Base-by-base conservation (phyloP, 306 rosid species). In the Lathyrus sativus region DNA sequence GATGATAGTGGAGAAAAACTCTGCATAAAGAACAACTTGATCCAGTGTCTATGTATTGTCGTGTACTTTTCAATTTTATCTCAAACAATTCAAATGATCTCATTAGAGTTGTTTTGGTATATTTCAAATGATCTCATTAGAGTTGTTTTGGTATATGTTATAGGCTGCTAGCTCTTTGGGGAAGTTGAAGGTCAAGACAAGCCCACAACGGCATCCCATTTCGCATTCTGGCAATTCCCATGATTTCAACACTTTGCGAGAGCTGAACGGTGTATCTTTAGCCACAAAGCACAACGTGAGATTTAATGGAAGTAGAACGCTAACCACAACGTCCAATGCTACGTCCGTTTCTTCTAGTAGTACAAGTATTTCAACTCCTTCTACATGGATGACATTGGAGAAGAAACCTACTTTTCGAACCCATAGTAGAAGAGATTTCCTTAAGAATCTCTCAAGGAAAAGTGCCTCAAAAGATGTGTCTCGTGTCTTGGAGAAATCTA, bases 351-450 rank as follows among this genome's bases (percentile, higher is more conserved):
- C 46, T 12, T 41, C 45, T 10, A 10, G 13, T 1, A 41, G n/a
- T 41, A 9, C 13, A 41, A 41, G 76, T 33, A 69, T 46, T 64
- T 4, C 72, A 74, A 70, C 17, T 65, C 60, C 66, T 70, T 69
- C 76, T 63, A 9, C 39, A 1, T 60, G 62, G 74, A 65, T 48
- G n/a, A 58, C 74, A 29, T 17, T 65, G 31, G 83, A 75, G 50
- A 79, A 70, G 61, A 75, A 41, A 41, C 54, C 83, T 19, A 46
- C 39, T 35, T 35, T 73, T 79, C 83, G 62, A 65, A 63, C 65
- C 51, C 70, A 79, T 61, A 79, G 83, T 68, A 67, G 77, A 64
- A 74, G 53, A 43, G 80, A 71, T 57, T 79, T 79, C 68, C 72
- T 79, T 7, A 75, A 65, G 75, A 79, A 51, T 65, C 71, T 75